phyloP scores from a whole-genome alignment of 148 eudicot species.

The Bassia scoparia region DNA sequence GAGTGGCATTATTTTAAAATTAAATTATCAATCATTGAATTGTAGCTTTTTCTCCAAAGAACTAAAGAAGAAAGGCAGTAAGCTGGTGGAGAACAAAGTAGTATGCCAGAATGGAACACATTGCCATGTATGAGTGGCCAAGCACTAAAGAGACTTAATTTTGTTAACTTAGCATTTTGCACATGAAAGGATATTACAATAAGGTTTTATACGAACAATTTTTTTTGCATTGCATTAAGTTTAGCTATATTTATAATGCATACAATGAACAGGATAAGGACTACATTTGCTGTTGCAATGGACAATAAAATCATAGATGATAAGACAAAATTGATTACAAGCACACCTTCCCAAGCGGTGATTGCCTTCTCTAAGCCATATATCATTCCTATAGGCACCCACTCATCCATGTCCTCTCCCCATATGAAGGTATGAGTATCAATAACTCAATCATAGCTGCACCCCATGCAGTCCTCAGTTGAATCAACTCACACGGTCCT shows the following conservation, averaged over 20 bases:
- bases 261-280: background rate
- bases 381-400: slow-evolving; percentile 95
- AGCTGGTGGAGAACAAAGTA: no score
- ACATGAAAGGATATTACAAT: background rate
- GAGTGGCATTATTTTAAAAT: no score
- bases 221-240: background rate
- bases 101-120: no score
- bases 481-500: slow-evolving; percentile 89
- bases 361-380: slow-evolving; percentile 84
- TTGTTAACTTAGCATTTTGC: background rate
- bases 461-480: slow-evolving; percentile 91
- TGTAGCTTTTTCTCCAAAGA: no score
- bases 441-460: slow-evolving; percentile 74
- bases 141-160: background rate
- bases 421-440: slow-evolving; percentile 83
- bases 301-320: slow-evolving; percentile 1
- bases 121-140: background rate
- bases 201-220: no score
- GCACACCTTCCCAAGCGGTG: slow-evolving; percentile 94
- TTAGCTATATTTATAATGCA: background rate
- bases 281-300: background rate
- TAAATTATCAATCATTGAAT: no score
- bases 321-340: background rate
- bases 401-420: slow-evolving; percentile 97
- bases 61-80: no score